Evolutionary conservation across 2,329 filamentous ascomycete species (phyloP).

Genomic region (Ambrosiella cleistominuta): DNA sequence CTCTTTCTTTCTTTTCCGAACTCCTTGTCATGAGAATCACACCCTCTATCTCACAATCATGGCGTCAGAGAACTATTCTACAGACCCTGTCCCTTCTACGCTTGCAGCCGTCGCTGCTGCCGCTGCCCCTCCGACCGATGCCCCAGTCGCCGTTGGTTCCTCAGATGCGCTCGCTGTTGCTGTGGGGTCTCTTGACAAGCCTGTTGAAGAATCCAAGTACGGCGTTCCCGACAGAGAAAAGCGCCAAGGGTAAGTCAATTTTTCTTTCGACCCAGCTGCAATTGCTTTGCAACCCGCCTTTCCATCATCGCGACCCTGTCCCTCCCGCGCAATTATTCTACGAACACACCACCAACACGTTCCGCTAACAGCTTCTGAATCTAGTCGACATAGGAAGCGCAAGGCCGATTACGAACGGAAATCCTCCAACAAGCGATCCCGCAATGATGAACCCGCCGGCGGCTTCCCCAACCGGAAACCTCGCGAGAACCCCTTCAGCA

Average conservation of each 20-base stretch:
- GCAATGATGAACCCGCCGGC: constrained; percentile 11
- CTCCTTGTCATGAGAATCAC: constrained; percentile 7
- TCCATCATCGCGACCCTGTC: not conserved
- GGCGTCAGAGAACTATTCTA: constrained; percentile 11
- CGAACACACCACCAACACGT: constrained; percentile 7
- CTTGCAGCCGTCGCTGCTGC: not conserved
- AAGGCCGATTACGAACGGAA: constrained; percentile 12
- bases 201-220: constrained; percentile 1
- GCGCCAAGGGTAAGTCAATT: constrained; percentile 9
- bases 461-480: constrained; percentile 12
- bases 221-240: constrained; percentile 6
- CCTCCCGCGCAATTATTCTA: not conserved
- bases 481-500: constrained; percentile 32
- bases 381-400: constrained; percentile 13
- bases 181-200: not conserved
- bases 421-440: constrained; percentile 10
- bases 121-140: not conserved
- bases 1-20: constrained; percentile 3
- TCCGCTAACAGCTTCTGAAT: constrained; percentile 9
- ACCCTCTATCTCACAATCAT: constrained; percentile 5
- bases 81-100: constrained; percentile 1
- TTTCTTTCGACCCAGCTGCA: not conserved
- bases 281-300: not conserved
- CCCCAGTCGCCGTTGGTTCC: not conserved
- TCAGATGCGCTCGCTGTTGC: not conserved